Conservation (phyloP, 2,329 filamentous ascomycete genomes). For the Zymoseptoria tritici region DNA sequence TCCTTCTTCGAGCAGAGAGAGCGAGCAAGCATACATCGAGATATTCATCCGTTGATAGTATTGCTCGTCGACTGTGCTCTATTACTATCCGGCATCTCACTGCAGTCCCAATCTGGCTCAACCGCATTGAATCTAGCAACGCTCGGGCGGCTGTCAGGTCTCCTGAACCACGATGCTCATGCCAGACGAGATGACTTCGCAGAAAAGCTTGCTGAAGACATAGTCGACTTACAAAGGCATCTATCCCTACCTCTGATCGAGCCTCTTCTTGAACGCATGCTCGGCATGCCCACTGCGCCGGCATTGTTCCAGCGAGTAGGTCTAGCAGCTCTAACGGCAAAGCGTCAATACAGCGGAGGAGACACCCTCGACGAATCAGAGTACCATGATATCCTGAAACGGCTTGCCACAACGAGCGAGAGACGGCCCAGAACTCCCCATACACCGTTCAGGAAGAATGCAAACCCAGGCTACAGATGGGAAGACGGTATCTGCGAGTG, state of each 20-base stretch:
- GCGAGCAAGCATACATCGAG: not conserved
- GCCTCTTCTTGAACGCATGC: not conserved
- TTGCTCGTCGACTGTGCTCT: not conserved
- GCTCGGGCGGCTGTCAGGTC: not conserved
- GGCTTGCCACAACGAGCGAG: not conserved
- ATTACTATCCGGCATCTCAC: not conserved
- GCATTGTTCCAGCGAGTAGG: conserved; percentile 7
- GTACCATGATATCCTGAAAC: not conserved
- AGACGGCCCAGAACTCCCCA: not conserved
- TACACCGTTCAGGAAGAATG: conserved; percentile 6
- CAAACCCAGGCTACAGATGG: conserved; percentile 31
- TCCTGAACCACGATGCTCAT: not conserved
- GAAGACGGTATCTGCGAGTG: conserved; percentile 42
- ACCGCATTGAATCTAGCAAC: not conserved
- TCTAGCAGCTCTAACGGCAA: conserved; percentile 4
- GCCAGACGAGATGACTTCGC: not conserved
- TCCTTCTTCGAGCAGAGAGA: not conserved
- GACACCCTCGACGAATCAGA: conserved; percentile 6
- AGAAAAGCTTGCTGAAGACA: not conserved
- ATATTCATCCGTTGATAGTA: not conserved
- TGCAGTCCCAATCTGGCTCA: no score
- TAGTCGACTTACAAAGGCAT: not conserved
- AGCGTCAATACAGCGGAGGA: conserved; percentile 8
- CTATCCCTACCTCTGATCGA: not conserved
- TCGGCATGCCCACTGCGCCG: not conserved